A percentile compares a stretch with the other conserved stretches of the same genome.
These are phyloP conservation scores for Dendrobium nobile DNA, from an alignment of 106 monocot species.

Conservation along the genomic window DNA sequence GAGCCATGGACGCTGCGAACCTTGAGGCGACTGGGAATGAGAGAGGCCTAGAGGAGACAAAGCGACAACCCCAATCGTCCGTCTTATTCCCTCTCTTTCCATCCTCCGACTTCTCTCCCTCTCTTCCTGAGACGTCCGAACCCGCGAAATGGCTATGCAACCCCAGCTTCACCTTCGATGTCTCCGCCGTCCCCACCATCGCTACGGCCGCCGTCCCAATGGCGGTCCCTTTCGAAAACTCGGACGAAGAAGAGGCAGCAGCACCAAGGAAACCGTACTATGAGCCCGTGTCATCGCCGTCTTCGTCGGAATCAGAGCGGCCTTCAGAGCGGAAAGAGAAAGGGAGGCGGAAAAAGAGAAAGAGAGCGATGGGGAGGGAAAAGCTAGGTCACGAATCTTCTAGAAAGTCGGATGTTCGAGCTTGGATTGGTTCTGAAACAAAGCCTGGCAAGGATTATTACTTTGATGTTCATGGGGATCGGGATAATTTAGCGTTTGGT, in stretches of 20 bases:
- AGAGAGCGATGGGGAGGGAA: conserved; percentile 12
- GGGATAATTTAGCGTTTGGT: conserved; percentile 78
- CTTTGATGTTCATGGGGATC: conserved; percentile 72
- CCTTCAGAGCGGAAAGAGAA: conserved; percentile 25
- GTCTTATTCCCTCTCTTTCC: neutral
- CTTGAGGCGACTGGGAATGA: neutral
- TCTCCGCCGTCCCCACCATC: conserved; percentile 25
- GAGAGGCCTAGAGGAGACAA: neutral
- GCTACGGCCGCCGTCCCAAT: conserved; percentile 1
- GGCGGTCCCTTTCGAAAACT: neutral
- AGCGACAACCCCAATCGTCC: neutral
- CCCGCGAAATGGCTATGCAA: conserved; percentile 62
- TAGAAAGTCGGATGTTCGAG: conserved; percentile 51
- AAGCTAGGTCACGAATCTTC: conserved; percentile 11
- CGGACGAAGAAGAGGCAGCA: conserved; percentile 17
- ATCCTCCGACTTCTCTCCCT: conserved; percentile 13
- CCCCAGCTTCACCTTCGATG: conserved; percentile 63
- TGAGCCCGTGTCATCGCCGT: conserved; percentile 38
- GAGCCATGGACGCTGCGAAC: neutral
- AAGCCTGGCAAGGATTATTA: conserved; percentile 63
- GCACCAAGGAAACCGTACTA: conserved; percentile 18
- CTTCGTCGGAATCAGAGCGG: conserved; percentile 25
- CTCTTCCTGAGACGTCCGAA: conserved; percentile 5
- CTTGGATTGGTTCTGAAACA: conserved; percentile 36
- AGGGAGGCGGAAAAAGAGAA: conserved; percentile 37